phyloP scores from a whole-genome alignment of 2,329 filamentous ascomycete genomes.

The Cyphellophora europaea region DNA sequence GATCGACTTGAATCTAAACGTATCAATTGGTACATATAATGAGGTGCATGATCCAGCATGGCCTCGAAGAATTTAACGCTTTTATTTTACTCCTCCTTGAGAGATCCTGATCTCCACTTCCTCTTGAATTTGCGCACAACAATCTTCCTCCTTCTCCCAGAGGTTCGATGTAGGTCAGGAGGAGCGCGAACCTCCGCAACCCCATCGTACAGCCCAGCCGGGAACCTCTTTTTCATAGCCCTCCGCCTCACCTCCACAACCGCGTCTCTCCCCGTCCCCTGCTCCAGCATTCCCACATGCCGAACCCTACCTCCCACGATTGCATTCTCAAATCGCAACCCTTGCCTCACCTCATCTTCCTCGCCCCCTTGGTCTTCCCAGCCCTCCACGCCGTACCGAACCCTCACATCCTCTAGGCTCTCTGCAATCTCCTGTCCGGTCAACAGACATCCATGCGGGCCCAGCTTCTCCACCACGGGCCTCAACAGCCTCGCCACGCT shows the following conservation, averaged over 20 bases:
- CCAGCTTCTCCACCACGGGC: conserved; percentile 17
- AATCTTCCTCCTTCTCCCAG: not conserved
- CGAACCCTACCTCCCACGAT: not conserved
- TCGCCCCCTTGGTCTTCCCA: not conserved
- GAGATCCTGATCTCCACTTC: not conserved
- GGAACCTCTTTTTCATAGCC: too few species aligned
- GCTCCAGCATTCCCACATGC: not conserved
- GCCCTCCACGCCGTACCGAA: conserved; percentile 17
- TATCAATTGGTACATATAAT: not conserved
- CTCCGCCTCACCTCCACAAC: not conserved
- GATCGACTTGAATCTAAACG: not conserved
- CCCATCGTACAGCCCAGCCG: not conserved
- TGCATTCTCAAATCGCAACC: not conserved
- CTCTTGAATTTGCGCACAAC: not conserved
- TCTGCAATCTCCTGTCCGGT: conserved; percentile 16
- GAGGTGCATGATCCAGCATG: not conserved
- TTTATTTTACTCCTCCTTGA: too few species aligned
- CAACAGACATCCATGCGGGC: conserved; percentile 14
- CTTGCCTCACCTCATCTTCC: not conserved
- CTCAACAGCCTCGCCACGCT: conserved; percentile 15
- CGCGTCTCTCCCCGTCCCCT: not conserved
- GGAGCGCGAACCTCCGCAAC: not conserved
- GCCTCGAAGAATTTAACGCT: too few species aligned
- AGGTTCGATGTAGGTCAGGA: too few species aligned
- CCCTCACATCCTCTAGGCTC: conserved; percentile 10